Base-by-base conservation (phyloP, 192 early-diverging fungal genomes). In the Backusella mclennaniae region DNA sequence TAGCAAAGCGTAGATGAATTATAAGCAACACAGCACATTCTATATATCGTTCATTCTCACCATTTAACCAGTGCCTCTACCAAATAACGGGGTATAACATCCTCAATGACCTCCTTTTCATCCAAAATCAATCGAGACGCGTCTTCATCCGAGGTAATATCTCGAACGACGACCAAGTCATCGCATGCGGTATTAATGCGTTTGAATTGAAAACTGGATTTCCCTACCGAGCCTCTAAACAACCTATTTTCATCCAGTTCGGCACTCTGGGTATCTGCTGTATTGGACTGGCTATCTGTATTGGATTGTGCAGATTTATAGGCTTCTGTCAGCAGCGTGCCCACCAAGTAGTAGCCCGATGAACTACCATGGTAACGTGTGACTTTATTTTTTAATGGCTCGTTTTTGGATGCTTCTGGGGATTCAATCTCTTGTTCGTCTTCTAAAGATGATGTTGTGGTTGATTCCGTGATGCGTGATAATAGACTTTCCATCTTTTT, bases 401-500 rank as follows among this genome's bases (percentile, higher is more conserved):
- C 56, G 9, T 41, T 29, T 29, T n/a, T 29, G 14, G 70, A 72
- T 44, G 41, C 2, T 31, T 29, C 56, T 26, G 8, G 56, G 5
- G 19, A 21, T 39, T 35, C 1, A 0, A 21, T 11, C 5, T 38
- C 11, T 36, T 69, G 68, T 12, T 23, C 35, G 0, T 38, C 67
- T 35, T 68, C 35, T 17, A 53, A 29, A 19, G 38, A 46, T 66
- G 67, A 15, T 39, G 26, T 19, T 12, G 33, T 35, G 63, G 14
- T 5, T 36, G 67, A 68, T 41, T 69, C 68, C 0, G 68, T 23
- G 12, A 76, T 67, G 15, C 49, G 53, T 7, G 67, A 70, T 6
- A 80, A 38, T 8, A 80, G 38, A 33, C 67, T 69, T 35, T 80
- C 79, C 79, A 80, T 80, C 53, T 73, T 71, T 49, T 76, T 72